phyloP scores from a whole-genome alignment of 345 rosid genomes.

The Abelmoschus esculentus region DNA sequence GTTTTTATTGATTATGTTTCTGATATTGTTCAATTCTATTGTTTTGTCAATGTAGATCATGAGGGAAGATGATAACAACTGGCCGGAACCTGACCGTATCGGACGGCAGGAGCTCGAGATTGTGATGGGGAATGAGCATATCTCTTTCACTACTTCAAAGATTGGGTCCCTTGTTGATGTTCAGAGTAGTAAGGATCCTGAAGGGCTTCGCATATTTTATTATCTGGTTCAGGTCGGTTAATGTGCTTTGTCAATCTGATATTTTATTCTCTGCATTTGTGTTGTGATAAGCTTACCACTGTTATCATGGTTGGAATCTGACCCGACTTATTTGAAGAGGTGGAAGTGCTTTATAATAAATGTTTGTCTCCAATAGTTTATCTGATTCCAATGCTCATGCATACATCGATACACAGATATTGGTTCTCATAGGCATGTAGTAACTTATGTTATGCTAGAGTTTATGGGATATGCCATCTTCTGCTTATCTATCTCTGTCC shows the following conservation, averaged over 20 bases:
- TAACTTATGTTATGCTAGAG: background rate
- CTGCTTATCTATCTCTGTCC: background rate
- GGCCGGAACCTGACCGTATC: slow-evolving; percentile 99
- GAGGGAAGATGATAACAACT: slow-evolving; percentile 97
- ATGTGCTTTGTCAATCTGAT: background rate
- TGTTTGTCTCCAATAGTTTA: background rate
- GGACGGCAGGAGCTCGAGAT: slow-evolving; percentile 98
- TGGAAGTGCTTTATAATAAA: background rate
- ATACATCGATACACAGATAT: background rate
- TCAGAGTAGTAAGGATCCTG: slow-evolving; percentile 91
- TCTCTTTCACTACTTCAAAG: slow-evolving; percentile 90
- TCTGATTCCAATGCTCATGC: background rate
- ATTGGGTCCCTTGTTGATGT: slow-evolving; percentile 98
- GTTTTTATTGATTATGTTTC: background rate
- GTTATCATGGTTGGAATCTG: too few relatives aligned
- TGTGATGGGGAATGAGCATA: slow-evolving; percentile 96
- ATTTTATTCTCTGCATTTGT: slow-evolving; percentile 7
- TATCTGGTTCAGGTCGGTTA: slow-evolving; percentile 92
- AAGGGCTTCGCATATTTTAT: slow-evolving; percentile 96
- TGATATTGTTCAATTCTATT: background rate
- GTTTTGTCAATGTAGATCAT: slow-evolving; percentile 46
- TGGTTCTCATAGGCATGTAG: background rate
- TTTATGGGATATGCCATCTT: background rate
- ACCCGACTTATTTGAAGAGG: background rate
- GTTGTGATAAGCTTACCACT: too few relatives aligned